Evolutionary conservation across 2,329 filamentous ascomycete genomes (phyloP).

Genomic region (Stenocarpella maydis): DNA sequence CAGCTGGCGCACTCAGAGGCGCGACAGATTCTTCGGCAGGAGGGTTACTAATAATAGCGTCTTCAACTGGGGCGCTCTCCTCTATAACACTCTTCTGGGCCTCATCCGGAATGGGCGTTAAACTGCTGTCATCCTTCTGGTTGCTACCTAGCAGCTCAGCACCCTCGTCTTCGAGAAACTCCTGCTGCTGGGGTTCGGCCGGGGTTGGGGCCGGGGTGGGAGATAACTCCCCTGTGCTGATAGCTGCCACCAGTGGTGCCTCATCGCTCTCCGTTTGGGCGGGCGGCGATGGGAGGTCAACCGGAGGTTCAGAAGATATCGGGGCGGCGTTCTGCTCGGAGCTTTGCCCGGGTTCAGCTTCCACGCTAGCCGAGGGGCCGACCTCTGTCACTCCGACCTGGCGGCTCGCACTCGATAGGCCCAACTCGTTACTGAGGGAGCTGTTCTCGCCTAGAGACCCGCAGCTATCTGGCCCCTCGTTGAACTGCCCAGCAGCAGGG

Average conservation of each 20-base stretch:
- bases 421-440: too few species aligned
- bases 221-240: background rate
- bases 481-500: too few species aligned
- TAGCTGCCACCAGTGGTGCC: background rate
- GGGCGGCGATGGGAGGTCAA: background rate
- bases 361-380: slow-evolving; percentile 20
- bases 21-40: background rate
- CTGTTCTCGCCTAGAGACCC: too few species aligned
- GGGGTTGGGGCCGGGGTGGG: too few species aligned
- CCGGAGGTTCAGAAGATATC: background rate
- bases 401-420: too few species aligned
- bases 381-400: background rate
- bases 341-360: background rate
- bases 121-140: background rate
- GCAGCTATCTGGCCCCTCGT: too few species aligned
- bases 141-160: background rate
- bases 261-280: slow-evolving; percentile 3
- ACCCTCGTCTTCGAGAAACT: background rate
- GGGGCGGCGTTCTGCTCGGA: background rate
- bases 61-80: background rate
- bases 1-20: background rate
- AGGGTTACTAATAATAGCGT: background rate
- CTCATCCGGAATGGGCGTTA: background rate
- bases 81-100: background rate
- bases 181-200: background rate